A percentile compares a stretch with the other conserved stretches of the same genome.
These are phyloP conservation scores for Pulveroboletus frians DNA, from an alignment of 768 basidiomycete genomes.

Conservation along the genomic window DNA sequence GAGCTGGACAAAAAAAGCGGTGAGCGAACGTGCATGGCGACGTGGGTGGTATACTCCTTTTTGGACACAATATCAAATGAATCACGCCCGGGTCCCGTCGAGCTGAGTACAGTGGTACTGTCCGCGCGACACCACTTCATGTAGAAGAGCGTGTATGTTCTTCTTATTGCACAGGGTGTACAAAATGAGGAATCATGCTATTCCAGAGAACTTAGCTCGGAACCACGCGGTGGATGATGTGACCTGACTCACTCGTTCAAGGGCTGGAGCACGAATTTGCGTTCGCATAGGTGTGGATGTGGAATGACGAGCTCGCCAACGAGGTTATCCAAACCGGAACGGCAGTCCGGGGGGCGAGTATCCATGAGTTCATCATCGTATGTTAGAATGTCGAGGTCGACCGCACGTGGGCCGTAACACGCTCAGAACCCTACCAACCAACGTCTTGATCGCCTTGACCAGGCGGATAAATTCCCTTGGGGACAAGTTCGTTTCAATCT, in stretches of 20 bases:
- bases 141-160: slow-evolving; percentile 44
- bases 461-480: slow-evolving; percentile 56
- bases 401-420: slow-evolving; percentile 84
- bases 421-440: slow-evolving; percentile 74
- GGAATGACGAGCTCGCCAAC: slow-evolving; percentile 76
- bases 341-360: slow-evolving; percentile 41
- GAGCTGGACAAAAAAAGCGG: fast-evolving
- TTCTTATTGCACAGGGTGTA: slow-evolving; percentile 61
- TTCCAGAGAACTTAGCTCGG: no score
- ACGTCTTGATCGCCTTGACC: slow-evolving; percentile 67
- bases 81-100: slow-evolving; percentile 33
- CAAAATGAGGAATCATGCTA: slow-evolving; percentile 30
- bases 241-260: slow-evolving; percentile 62
- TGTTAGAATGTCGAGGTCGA: slow-evolving; percentile 74
- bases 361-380: slow-evolving; percentile 62
- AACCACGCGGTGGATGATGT: background rate
- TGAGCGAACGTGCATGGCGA: slow-evolving; percentile 24
- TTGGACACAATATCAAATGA: slow-evolving; percentile 32
- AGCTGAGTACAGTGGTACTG: slow-evolving; percentile 25
- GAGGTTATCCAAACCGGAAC: slow-evolving; percentile 48
- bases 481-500: slow-evolving; percentile 70
- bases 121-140: slow-evolving; percentile 37
- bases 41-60: slow-evolving; percentile 30
- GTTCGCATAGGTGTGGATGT: slow-evolving; percentile 72
- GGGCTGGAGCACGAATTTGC: slow-evolving; percentile 91